These are phyloP conservation scores for Pelargonium citronellum DNA, from an alignment of 441 rosid species.

Conservation along the genomic window DNA sequence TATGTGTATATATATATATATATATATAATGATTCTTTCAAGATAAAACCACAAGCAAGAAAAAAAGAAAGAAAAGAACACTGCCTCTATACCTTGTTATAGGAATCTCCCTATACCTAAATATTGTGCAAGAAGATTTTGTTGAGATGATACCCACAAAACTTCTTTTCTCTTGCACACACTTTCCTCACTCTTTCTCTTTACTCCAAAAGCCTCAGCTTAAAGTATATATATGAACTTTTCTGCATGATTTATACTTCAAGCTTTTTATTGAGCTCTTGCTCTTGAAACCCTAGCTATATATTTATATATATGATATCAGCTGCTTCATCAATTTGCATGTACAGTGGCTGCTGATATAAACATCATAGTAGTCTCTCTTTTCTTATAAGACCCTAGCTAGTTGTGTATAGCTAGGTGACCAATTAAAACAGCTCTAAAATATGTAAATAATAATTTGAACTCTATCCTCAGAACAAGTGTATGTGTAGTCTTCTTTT, in stretches of 20 bases:
- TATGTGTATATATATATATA: neutral
- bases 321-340: neutral
- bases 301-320: neutral
- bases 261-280: neutral
- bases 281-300: neutral
- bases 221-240: neutral
- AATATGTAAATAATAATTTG: no score
- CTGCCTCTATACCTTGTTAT: neutral
- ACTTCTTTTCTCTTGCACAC: neutral
- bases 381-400: neutral
- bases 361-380: neutral
- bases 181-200: no score
- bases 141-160: neutral
- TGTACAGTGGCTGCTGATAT: neutral
- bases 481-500: no score
- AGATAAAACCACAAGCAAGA: neutral
- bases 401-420: neutral
- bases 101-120: no score
- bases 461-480: no score
- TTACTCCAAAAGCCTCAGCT: neutral
- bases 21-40: conserved; percentile 12
- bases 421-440: no score
- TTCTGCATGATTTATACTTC: neutral
- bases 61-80: neutral
- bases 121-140: no score